Evolutionary conservation across 805 yeast genomes (phyloP).

Genomic region (Metschnikowia cubensis): DNA sequence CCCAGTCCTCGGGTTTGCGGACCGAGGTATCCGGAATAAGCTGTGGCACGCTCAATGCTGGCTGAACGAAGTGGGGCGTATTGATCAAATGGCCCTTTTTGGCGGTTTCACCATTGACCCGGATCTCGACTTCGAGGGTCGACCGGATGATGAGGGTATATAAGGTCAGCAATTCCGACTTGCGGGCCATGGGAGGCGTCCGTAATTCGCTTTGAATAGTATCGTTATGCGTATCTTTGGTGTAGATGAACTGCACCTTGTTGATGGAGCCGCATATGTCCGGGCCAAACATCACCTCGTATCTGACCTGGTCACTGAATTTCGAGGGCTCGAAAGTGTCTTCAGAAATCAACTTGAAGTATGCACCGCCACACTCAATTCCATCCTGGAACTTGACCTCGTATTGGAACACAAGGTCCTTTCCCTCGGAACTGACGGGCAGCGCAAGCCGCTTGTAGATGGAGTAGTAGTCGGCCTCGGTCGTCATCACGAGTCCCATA

Average conservation of each 20-base stretch:
- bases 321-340: slow-evolving; percentile 36
- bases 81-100: slow-evolving; percentile 65
- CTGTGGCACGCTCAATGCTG: slow-evolving; percentile 63
- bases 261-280: slow-evolving; percentile 82
- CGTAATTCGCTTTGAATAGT: slow-evolving; percentile 66
- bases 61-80: slow-evolving; percentile 49
- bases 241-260: slow-evolving; percentile 72
- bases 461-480: slow-evolving; percentile 79
- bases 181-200: slow-evolving; percentile 63
- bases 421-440: slow-evolving; percentile 55
- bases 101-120: slow-evolving; percentile 74
- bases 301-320: slow-evolving; percentile 65
- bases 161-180: slow-evolving; percentile 54
- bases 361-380: slow-evolving; percentile 85
- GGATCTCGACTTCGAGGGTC: slow-evolving; percentile 67
- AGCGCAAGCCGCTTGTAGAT: slow-evolving; percentile 59
- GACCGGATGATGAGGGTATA: slow-evolving; percentile 74
- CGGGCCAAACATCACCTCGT: slow-evolving; percentile 91
- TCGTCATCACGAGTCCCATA: slow-evolving; percentile 70
- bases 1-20: slow-evolving; percentile 85
- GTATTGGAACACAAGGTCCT: slow-evolving; percentile 79
- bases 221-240: slow-evolving; percentile 50
- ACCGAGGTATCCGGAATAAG: slow-evolving; percentile 50
- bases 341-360: slow-evolving; percentile 62
- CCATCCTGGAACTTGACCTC: slow-evolving; percentile 83